Conservation (phyloP, 352 stramenopile genomes). For the Poterioochromonas sp. region DNA sequence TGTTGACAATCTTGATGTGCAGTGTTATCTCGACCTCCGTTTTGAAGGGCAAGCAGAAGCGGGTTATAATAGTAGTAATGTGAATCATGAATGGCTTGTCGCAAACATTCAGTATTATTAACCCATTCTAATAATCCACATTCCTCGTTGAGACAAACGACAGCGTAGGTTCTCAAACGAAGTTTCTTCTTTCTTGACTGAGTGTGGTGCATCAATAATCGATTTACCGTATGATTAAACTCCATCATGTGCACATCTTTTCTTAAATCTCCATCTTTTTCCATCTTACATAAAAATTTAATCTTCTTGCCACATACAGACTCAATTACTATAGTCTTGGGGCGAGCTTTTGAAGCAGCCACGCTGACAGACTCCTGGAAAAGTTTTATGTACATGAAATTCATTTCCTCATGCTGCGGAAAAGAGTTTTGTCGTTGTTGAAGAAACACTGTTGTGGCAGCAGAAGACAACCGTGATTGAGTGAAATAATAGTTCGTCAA, state of each 20-base stretch:
- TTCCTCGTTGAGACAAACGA: constrained; percentile 98
- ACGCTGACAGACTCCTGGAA: constrained; percentile 82
- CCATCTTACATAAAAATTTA: constrained; percentile 86
- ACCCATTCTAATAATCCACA: constrained; percentile 99
- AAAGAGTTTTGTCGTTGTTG: constrained; percentile 33
- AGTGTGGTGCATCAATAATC: constrained; percentile 80
- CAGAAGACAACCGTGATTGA: too few species aligned
- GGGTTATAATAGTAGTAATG: too few species aligned
- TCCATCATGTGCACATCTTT: constrained; percentile 99
- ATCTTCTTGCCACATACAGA: constrained; percentile 53
- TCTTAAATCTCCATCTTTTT: constrained; percentile 95
- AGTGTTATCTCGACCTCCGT: constrained; percentile 44
- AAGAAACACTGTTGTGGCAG: constrained; percentile 25
- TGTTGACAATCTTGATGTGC: constrained; percentile 37
- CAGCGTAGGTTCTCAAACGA: constrained; percentile 91
- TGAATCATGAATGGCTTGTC: constrained; percentile 54
- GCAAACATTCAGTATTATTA: constrained; percentile 85
- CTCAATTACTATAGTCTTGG: constrained; percentile 87
- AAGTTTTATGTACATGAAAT: constrained; percentile 64
- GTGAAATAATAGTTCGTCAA: too few species aligned
- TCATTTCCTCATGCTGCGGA: background rate
- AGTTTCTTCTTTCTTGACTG: constrained; percentile 74
- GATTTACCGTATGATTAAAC: constrained; percentile 98
- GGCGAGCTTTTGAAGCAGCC: constrained; percentile 96
- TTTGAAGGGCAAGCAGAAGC: constrained; percentile 41